Base-by-base conservation (phyloP, 768 basidiomycete species). In the Dictyophora rubrovolvata region DNA sequence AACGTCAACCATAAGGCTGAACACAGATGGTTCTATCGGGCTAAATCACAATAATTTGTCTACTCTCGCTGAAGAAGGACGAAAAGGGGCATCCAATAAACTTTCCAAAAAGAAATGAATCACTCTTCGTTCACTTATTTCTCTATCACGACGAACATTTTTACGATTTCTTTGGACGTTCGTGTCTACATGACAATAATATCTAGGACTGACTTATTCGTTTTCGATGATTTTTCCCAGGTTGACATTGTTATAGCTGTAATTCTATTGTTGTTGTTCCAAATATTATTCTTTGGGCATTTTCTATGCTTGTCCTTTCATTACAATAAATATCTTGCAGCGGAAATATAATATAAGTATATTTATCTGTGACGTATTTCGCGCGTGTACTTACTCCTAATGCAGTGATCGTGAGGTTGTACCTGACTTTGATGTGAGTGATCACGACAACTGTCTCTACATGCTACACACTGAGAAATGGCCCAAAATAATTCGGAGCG, bases 11-110 rank as follows among this genome's bases (percentile, higher is more conserved):
- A 59, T 59, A 21, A 59, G 20, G 49, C 37, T 51, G 35, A 48
- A 51, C 21, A 48, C 49, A 12, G 57, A 59, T 59, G 57, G 57
- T 36, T 48, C 57, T 14, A 59, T 59, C 18, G 22, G 35, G 18
- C 51, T 42, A 14, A 42, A 42, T 42, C n/a, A 28, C 28, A 28
- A 28, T 7, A 7, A 2, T 2, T 9, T 42, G 42, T 42, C 42
- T 42, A 42, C 42, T 12, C n/a, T 42, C 4, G 42, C 2, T 42
- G 42, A 42, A 42, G 42, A 42, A 9, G n/a, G n/a, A 5, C 14
- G n/a, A 2, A 42, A 42, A n/a, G 14, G n/a, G 14, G 7, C 36
- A 42, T n/a, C 12, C 42, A 12, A 42, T 9, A 42, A n/a, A 42
- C 42, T 42, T 9, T 42, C n/a, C 14, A 42, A 42, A 42, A 42